Evolutionary conservation across 495 filamentous ascomycete species (phyloP), one percentile per base, ranked within the genome.

Genomic region (Aspergillus nanangensis): DNA sequence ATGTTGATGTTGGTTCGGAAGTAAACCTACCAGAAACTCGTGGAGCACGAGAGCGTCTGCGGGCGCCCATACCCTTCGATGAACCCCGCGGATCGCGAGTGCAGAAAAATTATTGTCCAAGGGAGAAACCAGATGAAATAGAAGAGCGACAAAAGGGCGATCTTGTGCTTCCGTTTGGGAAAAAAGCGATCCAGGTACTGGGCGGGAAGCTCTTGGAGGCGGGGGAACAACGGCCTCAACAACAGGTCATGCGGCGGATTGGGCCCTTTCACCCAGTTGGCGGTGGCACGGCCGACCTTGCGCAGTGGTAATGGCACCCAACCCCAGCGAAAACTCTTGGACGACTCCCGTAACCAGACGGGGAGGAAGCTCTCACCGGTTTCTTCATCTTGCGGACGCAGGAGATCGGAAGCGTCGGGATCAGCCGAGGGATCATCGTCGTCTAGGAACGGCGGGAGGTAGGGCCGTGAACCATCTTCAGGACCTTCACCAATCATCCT

Each of bases 221-320:
- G 56, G 5, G 87, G 86, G 40, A 90, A 82, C 14, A 88, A 60
- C 0, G 89, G 87, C 29, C 72, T 65, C 55, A 95, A 85, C 21
- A 75, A 75, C 55, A 82, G 78, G 38, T 73, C 71, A 37, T 73
- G 75, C 5, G 87, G 81, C 17, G 76, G 77, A 47, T 80, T 60
- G 0, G 89, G 89, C 0, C 89, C 89, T 51, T 76, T 74, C n/a
- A 83, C 66, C 87, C 88, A 95, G 34, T 66, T 66, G 33, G 66
- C 72, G 13, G 72, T 65, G 9, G 72, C 66, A 41, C 75, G 64
- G 35, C 62, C 72, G 31, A 61, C 68, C 35, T 76, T 74, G 36
- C 75, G 55, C 17, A 78, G 17, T 2, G 69, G 71, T n/a, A 76
- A 41, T 3, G 75, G 75, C 8, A 79, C 65, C 74, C 75, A 79